These are phyloP conservation scores for Penicillium decumbens DNA, from an alignment of 2,329 filamentous ascomycete genomes.

Conservation along the genomic window DNA sequence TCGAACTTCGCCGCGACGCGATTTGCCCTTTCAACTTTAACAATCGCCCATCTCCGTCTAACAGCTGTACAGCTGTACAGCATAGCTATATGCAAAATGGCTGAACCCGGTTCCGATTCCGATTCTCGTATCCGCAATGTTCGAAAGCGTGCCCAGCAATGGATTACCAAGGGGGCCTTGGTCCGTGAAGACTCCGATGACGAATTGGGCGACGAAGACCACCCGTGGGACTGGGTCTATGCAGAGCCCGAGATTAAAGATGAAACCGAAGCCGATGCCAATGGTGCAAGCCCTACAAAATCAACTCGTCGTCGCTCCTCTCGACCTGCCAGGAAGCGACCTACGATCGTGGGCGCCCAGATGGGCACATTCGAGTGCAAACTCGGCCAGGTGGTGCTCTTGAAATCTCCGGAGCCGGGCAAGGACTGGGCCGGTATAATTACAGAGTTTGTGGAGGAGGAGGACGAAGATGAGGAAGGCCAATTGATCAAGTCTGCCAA, in stretches of 20 bases:
- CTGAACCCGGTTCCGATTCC: constrained; percentile 12
- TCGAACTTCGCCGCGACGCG: constrained; percentile 16
- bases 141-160: constrained; percentile 42
- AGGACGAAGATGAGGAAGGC: constrained; percentile 59
- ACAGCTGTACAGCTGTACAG: background rate
- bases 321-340: constrained; percentile 27
- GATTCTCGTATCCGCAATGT: constrained; percentile 21
- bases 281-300: constrained; percentile 14
- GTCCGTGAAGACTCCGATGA: constrained; percentile 79
- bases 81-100: constrained; percentile 15
- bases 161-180: constrained; percentile 59
- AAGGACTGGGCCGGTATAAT: constrained; percentile 93
- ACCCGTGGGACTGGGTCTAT: constrained; percentile 78
- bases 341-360: constrained; percentile 70
- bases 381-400: constrained; percentile 75
- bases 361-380: constrained; percentile 77
- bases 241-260: constrained; percentile 23
- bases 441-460: constrained; percentile 70
- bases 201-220: constrained; percentile 69
- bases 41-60: background rate
- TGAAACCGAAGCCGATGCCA: constrained; percentile 8
- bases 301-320: constrained; percentile 28
- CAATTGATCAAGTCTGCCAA: constrained; percentile 63
- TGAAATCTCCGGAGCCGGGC: constrained; percentile 80
- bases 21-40: constrained; percentile 12